phyloP scores from a whole-genome alignment of 75 land plant species.

The Gnetum montanum region DNA sequence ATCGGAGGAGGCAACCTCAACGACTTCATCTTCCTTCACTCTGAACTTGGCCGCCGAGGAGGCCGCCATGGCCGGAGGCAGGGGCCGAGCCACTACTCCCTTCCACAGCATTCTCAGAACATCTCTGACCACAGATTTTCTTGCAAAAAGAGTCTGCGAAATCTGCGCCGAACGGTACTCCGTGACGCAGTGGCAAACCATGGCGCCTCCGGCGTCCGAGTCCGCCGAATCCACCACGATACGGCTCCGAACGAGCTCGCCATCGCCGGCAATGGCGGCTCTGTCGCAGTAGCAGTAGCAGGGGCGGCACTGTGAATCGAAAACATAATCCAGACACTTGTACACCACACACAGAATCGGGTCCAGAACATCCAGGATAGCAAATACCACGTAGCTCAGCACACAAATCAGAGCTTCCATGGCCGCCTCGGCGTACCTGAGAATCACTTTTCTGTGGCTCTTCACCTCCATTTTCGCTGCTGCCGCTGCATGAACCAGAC shows the following conservation, averaged over 20 bases:
- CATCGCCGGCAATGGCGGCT: constrained; percentile 19
- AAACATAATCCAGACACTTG: constrained; percentile 41
- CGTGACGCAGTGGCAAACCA: constrained; percentile 29
- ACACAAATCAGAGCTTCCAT: constrained; percentile 18
- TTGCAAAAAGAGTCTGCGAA: constrained; percentile 54
- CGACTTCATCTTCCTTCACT: constrained; percentile 25
- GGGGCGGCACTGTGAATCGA: constrained; percentile 59
- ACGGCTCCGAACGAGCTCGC: constrained; percentile 23
- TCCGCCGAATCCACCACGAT: constrained; percentile 46
- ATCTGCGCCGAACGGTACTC: constrained; percentile 55
- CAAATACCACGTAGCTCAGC: constrained; percentile 63
- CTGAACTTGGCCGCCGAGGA: too few relatives aligned
- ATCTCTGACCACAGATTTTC: constrained; percentile 39
- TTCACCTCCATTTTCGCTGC: too few relatives aligned
- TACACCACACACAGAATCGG: constrained; percentile 55
- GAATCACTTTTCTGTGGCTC: too few relatives aligned
- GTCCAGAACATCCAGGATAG: constrained; percentile 62
- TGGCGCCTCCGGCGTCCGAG: constrained; percentile 19
- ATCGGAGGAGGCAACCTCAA: constrained; percentile 12
- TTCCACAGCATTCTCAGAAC: too few relatives aligned
- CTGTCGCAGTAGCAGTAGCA: constrained; percentile 58
- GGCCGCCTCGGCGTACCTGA: too few relatives aligned
- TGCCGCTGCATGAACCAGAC: too few relatives aligned
- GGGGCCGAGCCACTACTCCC: too few relatives aligned
- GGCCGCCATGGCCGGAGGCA: too few relatives aligned